Percentiles rank a stretch among this genome's conserved stretches.
Evolutionary conservation across 305 asterid genomes (phyloP).

Genomic region (Fraxinus angustifolia): DNA sequence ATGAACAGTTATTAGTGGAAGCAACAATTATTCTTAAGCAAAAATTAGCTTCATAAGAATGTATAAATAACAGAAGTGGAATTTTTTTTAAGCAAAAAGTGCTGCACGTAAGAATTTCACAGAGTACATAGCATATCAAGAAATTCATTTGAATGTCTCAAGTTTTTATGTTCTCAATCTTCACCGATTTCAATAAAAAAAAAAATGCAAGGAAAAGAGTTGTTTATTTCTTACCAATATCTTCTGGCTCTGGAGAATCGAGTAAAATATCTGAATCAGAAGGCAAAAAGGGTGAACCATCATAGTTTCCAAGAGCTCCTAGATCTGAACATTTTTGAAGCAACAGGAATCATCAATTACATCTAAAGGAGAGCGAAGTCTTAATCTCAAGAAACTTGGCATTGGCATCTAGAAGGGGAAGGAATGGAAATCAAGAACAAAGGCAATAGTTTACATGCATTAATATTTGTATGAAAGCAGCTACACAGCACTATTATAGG

Average conservation of each 20-base stretch:
- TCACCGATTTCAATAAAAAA: not conserved
- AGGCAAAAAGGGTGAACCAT: conserved; percentile 87
- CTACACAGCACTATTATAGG: not conserved
- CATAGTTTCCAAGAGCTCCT: conserved; percentile 94
- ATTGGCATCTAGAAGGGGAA: not conserved
- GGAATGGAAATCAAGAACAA: not conserved
- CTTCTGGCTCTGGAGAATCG: conserved; percentile 87
- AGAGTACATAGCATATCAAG: not conserved
- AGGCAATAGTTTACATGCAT: not conserved
- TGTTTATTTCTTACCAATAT: conserved; percentile 55
- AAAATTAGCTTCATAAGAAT: not conserved
- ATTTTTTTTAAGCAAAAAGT: not conserved
- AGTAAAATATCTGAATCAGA: conserved; percentile 93
- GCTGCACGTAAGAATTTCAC: not conserved
- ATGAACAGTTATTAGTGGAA: not conserved
- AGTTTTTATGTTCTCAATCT: not conserved
- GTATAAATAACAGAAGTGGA: not conserved
- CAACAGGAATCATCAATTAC: conserved; percentile 6
- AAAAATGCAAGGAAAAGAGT: conserved; percentile 12
- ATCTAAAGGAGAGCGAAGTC: not conserved
- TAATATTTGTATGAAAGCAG: not conserved
- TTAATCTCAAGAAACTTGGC: not conserved
- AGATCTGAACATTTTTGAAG: conserved; percentile 50
- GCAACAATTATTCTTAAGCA: not conserved
- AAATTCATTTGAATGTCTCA: not conserved